Evolutionary conservation across 768 basidiomycete species (phyloP).

Genomic region (Russula sp.): DNA sequence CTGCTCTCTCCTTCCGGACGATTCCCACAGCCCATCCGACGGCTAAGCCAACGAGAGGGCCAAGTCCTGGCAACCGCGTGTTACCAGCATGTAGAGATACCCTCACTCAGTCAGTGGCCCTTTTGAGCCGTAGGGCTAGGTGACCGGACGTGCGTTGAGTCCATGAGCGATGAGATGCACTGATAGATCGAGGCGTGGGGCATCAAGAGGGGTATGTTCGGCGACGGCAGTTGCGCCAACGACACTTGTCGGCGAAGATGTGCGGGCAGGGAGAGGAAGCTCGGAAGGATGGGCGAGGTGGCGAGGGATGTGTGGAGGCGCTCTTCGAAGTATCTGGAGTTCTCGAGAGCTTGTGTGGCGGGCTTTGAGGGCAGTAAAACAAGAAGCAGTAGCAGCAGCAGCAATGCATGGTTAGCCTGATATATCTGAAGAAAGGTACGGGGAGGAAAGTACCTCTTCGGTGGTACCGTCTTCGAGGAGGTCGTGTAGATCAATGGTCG

Average conservation of each 20-base stretch:
- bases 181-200: constrained; percentile 56
- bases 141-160: constrained; percentile 69
- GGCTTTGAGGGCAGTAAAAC: not conserved
- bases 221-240: not conserved
- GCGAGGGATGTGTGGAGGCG: not conserved
- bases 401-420: no score
- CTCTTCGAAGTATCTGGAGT: not conserved
- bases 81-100: constrained; percentile 87
- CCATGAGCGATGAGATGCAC: constrained; percentile 46
- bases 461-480: constrained; percentile 63
- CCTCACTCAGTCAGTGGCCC: constrained; percentile 74
- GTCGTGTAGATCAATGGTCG: constrained; percentile 82
- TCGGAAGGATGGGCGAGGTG: not conserved
- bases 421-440: no score
- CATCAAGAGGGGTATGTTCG: constrained; percentile 26
- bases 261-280: not conserved
- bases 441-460: constrained; percentile 39
- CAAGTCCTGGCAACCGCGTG: constrained; percentile 53
- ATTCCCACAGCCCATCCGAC: constrained; percentile 37
- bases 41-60: constrained; percentile 45
- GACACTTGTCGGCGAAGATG: not conserved
- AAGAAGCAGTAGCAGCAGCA: no score
- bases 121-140: constrained; percentile 87
- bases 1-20: not conserved
- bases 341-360: not conserved